These are phyloP conservation scores for Peronospora belbahrii DNA, from an alignment of 352 stramenopile species.

Conservation along the genomic window DNA sequence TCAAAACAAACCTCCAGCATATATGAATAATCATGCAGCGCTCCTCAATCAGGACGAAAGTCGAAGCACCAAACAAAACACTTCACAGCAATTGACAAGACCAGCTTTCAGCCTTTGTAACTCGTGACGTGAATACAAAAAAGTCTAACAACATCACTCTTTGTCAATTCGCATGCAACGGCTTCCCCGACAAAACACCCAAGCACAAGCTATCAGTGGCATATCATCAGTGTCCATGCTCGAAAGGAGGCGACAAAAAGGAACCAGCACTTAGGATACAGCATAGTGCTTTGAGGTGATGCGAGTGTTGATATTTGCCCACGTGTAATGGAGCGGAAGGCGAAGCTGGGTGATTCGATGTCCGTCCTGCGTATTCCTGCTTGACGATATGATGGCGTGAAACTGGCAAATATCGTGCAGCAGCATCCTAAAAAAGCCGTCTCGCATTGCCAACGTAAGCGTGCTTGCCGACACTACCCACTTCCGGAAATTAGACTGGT, in stretches of 20 bases:
- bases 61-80: too few species aligned
- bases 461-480: conserved; percentile 63
- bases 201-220: too few species aligned
- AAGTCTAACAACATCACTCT: too few species aligned
- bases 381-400: conserved; percentile 55
- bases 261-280: conserved; percentile 10
- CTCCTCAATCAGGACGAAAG: too few species aligned
- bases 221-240: too few species aligned
- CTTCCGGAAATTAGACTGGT: conserved; percentile 37
- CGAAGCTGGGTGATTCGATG: conserved; percentile 63
- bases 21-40: not conserved
- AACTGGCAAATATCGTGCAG: conserved; percentile 71
- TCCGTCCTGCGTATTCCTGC: conserved; percentile 57
- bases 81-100: too few species aligned
- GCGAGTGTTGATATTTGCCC: conserved; percentile 18
- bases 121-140: too few species aligned
- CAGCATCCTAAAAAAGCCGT: conserved; percentile 64
- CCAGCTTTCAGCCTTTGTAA: too few species aligned
- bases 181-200: too few species aligned
- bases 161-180: too few species aligned
- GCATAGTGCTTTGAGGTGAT: conserved; percentile 28
- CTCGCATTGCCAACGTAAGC: conserved; percentile 59
- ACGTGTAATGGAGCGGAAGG: conserved; percentile 59
- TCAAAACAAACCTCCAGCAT: not conserved
- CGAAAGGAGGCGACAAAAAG: not conserved